A percentile compares a stretch with the other conserved stretches of the same genome.
Conservation (phyloP, 1,284 basidiomycete species). For the Pseudozyma flocculosa region DNA sequence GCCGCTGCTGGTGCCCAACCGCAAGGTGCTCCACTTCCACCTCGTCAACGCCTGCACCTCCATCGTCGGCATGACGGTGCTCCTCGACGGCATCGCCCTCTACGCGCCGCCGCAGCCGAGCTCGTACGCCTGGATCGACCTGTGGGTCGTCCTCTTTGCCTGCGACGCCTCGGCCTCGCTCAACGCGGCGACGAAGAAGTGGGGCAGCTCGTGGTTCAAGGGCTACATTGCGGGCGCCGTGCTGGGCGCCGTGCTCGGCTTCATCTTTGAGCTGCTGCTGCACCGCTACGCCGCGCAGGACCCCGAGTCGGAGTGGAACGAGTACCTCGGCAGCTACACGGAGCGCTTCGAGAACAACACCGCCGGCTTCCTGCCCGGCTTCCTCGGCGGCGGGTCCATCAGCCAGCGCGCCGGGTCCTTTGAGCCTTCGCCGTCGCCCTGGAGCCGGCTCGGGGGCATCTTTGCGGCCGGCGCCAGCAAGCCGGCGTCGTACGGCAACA, state of each 20-base stretch:
- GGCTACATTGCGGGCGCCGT: slow-evolving; percentile 49
- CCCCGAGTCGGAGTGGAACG: slow-evolving; percentile 46
- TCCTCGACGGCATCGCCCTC: slow-evolving; percentile 46
- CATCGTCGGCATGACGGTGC: slow-evolving; percentile 36
- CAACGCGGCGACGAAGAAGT: slow-evolving; percentile 20
- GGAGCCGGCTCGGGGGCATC: slow-evolving; percentile 24
- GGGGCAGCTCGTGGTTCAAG: slow-evolving; percentile 47
- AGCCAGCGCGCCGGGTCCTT: slow-evolving; percentile 33
- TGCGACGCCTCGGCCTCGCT: slow-evolving; percentile 16
- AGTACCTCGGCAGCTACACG: slow-evolving; percentile 44
- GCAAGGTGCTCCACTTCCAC: slow-evolving; percentile 27
- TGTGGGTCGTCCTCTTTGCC: slow-evolving; percentile 43
- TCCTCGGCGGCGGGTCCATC: background rate
- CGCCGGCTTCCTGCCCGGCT: background rate
- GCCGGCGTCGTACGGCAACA: slow-evolving; percentile 41
- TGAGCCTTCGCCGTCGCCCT: slow-evolving; percentile 35
- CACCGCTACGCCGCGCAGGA: slow-evolving; percentile 41
- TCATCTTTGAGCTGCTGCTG: slow-evolving; percentile 40
- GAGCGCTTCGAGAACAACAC: slow-evolving; percentile 25
- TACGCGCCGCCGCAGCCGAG: slow-evolving; percentile 34
- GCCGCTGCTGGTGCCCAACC: slow-evolving; percentile 30
- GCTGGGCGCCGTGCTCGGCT: slow-evolving; percentile 29
- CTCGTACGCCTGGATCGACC: slow-evolving; percentile 42
- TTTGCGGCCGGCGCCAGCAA: slow-evolving; percentile 6
- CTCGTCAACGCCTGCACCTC: slow-evolving; percentile 47